Evolutionary conservation across 352 stramenopile genomes (phyloP).

Genomic region (Pseudoperonospora humuli): DNA sequence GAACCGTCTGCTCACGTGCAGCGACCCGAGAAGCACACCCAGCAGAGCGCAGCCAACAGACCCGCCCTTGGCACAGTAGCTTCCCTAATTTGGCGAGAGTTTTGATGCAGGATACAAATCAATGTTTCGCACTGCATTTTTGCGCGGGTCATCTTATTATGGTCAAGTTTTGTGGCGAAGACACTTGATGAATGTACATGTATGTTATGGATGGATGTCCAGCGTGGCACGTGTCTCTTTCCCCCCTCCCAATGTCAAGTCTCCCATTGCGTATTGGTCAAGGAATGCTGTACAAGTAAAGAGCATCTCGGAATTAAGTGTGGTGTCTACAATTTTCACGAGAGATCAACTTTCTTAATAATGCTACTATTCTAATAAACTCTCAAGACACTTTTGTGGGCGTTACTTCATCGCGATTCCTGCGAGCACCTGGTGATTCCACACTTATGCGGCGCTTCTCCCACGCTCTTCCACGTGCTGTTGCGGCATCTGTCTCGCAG

Average conservation of each 20-base stretch:
- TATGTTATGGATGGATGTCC: too few relatives aligned
- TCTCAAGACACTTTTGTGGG: too few relatives aligned
- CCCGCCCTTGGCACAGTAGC: conserved; percentile 6
- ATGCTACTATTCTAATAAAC: too few relatives aligned
- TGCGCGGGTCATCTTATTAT: background rate
- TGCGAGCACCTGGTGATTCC: background rate
- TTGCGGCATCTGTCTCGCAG: conserved; percentile 4
- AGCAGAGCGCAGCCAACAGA: conserved; percentile 14
- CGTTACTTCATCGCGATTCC: conserved; percentile 16
- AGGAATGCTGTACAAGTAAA: too few relatives aligned
- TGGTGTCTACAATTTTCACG: too few relatives aligned
- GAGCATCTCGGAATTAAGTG: too few relatives aligned
- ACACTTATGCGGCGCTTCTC: conserved; percentile 12
- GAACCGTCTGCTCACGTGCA: conserved; percentile 47
- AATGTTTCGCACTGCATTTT: conserved; percentile 3
- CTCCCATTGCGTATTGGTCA: too few relatives aligned
- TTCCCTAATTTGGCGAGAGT: background rate
- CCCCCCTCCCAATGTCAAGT: too few relatives aligned
- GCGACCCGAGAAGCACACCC: conserved; percentile 15
- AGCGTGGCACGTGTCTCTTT: too few relatives aligned
- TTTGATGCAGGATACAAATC: conserved; percentile 1
- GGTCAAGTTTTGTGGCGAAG: background rate
- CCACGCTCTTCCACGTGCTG: conserved; percentile 16
- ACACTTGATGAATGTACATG: too few relatives aligned
- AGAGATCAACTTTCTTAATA: too few relatives aligned